Evolutionary conservation across 2,329 filamentous ascomycete species (phyloP).

Genomic region (Capronia americana): DNA sequence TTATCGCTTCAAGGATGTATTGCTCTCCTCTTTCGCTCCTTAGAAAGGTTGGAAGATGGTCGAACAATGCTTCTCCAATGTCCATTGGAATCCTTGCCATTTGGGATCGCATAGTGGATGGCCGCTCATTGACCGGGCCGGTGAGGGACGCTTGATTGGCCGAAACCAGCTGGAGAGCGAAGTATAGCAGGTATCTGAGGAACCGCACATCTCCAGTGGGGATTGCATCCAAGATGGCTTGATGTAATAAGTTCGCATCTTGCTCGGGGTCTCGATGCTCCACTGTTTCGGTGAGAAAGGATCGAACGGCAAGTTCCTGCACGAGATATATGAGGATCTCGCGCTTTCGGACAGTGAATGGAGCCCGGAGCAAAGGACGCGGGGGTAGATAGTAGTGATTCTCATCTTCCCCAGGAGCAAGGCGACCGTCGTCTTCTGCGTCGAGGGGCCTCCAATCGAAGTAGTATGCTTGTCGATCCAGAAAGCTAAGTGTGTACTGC

Average conservation of each 20-base stretch:
- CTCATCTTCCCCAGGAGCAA: neutral
- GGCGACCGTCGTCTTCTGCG: neutral
- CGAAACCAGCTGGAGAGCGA: neutral
- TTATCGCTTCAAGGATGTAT: neutral
- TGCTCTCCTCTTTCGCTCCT: neutral
- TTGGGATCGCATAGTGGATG: neutral
- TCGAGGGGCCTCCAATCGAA: neutral
- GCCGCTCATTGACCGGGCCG: neutral
- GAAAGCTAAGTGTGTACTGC: neutral
- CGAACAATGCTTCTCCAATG: neutral
- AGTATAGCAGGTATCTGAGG: constrained; percentile 2
- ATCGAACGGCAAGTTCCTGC: neutral
- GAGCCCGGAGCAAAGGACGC: neutral
- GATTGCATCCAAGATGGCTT: neutral
- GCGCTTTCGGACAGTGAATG: neutral
- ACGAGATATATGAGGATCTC: neutral
- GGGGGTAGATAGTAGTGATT: neutral
- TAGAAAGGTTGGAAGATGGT: neutral
- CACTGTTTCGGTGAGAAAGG: neutral
- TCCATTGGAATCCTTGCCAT: neutral
- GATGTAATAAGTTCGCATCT: neutral
- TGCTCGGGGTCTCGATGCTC: neutral
- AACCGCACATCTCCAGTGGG: neutral
- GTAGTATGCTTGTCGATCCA: neutral
- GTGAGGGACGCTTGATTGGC: neutral